These are phyloP conservation scores for Lyophyllum decastes DNA, from an alignment of 768 basidiomycete species.

Conservation along the genomic window DNA sequence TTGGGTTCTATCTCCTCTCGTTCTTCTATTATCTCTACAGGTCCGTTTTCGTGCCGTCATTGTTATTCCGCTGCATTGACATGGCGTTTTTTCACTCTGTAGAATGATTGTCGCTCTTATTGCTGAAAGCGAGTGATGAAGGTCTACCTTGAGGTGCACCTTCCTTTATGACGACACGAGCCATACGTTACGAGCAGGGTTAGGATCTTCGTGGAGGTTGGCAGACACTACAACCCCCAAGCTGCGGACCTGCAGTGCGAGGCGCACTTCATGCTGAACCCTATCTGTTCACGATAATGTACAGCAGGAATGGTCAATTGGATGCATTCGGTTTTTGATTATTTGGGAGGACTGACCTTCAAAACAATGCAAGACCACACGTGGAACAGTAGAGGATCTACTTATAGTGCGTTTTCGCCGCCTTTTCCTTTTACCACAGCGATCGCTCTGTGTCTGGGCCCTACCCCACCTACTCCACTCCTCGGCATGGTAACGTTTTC, in stretches of 20 bases:
- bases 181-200: slow-evolving; percentile 5
- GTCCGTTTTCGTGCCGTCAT: slow-evolving; percentile 42
- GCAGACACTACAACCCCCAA: neutral
- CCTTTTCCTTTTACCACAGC: neutral
- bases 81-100: neutral
- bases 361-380: neutral
- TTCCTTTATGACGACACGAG: slow-evolving; percentile 1
- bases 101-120: slow-evolving; percentile 90
- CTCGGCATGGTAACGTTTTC: neutral
- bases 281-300: slow-evolving; percentile 10
- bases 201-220: slow-evolving; percentile 7
- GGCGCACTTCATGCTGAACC: neutral
- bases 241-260: slow-evolving; percentile 3
- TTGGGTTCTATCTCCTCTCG: slow-evolving; percentile 89
- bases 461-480: neutral
- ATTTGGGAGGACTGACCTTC: neutral
- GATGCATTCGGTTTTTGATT: slow-evolving; percentile 11
- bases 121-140: slow-evolving; percentile 65
- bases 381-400: neutral
- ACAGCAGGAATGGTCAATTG: slow-evolving; percentile 15
- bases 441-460: neutral
- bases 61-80: slow-evolving; percentile 1
- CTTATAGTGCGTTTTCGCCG: neutral
- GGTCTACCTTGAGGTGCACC: neutral
- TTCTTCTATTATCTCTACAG: slow-evolving; percentile 93